phyloP scores from a whole-genome alignment of 2,329 filamentous ascomycete species.

The Aspergillus sp. region DNA sequence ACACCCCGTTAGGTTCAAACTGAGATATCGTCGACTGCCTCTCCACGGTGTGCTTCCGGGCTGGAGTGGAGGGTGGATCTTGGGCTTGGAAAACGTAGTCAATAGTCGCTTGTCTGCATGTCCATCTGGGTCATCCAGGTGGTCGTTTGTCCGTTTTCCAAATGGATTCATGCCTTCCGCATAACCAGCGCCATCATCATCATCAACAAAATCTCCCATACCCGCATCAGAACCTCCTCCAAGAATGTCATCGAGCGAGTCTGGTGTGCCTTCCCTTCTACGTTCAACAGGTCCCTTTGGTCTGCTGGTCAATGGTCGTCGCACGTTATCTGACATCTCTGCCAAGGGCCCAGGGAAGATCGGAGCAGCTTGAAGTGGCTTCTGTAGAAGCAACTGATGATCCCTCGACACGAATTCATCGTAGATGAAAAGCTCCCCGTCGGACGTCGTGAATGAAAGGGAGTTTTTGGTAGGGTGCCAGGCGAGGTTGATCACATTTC shows the following conservation, averaged over 20 bases:
- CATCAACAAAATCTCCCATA: conserved; percentile 78
- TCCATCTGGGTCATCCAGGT: conserved; percentile 39
- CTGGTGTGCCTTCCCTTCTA: conserved; percentile 55
- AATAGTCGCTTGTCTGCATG: conserved; percentile 45
- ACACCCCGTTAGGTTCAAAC: conserved; percentile 85
- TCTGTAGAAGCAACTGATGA: conserved; percentile 41
- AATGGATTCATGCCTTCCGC: conserved; percentile 55
- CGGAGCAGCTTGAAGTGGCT: conserved; percentile 63
- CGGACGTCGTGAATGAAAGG: conserved; percentile 81
- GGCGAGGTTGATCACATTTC: conserved; percentile 72
- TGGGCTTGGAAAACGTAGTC: conserved; percentile 48
- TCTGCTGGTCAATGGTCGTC: conserved; percentile 49
- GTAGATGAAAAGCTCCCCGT: conserved; percentile 89
- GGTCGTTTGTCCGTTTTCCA: conserved; percentile 53
- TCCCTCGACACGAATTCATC: conserved; percentile 48
- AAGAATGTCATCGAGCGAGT: conserved; percentile 77
- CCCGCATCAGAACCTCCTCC: conserved; percentile 46
- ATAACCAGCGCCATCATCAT: conserved; percentile 93
- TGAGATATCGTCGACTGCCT: conserved; percentile 86
- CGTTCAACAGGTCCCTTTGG: conserved; percentile 46
- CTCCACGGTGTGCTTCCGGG: conserved; percentile 93
- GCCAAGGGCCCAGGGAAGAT: conserved; percentile 73
- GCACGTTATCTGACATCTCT: conserved; percentile 60
- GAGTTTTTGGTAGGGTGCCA: conserved; percentile 92
- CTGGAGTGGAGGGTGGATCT: conserved; percentile 78